phyloP scores from a whole-genome alignment of 768 basidiomycete species.

The Royoungia palumana region DNA sequence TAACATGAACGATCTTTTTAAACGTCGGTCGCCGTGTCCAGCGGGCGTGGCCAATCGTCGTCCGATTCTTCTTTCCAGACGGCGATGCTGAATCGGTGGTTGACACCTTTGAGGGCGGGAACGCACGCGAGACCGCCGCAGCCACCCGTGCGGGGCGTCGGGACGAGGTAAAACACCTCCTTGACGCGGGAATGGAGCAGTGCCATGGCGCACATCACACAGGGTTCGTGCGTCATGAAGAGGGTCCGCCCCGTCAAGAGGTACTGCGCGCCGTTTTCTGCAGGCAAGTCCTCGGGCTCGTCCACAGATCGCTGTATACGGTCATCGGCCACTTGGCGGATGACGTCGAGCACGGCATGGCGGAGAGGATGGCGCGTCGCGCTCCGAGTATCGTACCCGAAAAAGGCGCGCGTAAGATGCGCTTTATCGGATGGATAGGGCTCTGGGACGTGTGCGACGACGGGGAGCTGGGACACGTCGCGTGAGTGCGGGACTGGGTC shows the following conservation, averaged over 20 bases:
- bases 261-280: conserved; percentile 73
- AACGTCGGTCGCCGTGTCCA: conserved; percentile 29
- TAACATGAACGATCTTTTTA: conserved; percentile 13
- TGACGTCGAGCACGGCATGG: conserved; percentile 78
- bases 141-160: conserved; percentile 80
- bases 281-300: background rate
- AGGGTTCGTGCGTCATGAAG: conserved; percentile 95
- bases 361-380: conserved; percentile 74
- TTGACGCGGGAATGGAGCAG: conserved; percentile 92
- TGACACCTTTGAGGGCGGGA: conserved; percentile 79
- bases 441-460: conserved; percentile 66
- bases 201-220: conserved; percentile 98
- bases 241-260: conserved; percentile 80
- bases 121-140: conserved; percentile 77
- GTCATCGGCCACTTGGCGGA: conserved; percentile 62
- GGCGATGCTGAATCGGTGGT: conserved; percentile 80
- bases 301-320: conserved; percentile 33
- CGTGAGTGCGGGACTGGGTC: background rate
- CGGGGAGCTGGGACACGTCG: conserved; percentile 54
- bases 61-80: conserved; percentile 48
- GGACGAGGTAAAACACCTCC: conserved; percentile 71
- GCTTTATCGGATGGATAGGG: conserved; percentile 42
- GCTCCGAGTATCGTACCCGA: conserved; percentile 67
- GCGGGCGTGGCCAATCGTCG: conserved; percentile 1
- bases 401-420: conserved; percentile 36